Evolutionary conservation across 2,329 filamentous ascomycete species (phyloP), one percentile per base, ranked within the genome.

Genomic region (Xylaria sp.): DNA sequence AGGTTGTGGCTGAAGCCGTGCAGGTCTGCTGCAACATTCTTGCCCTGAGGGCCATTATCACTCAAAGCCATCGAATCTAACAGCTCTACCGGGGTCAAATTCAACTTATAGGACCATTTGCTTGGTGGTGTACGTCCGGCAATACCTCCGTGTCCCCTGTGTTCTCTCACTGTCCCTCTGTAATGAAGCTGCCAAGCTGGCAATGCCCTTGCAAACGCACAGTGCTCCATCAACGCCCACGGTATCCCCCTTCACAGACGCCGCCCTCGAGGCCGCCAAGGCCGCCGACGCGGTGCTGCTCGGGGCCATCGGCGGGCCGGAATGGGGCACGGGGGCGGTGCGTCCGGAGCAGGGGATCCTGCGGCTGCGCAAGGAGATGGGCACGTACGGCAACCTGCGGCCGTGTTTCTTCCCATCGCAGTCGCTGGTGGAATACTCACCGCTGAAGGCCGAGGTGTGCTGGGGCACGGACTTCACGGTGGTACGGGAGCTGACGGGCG

Each of bases 331-430:
- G 31, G 92, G 91, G 68, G 80, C 87, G 60, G 90, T 97, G 66
- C 91, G 93, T 44, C 94, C 94, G 1, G 94, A 98, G 77, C 92
- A 97, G 80, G 94, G 94, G 64, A 88, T 98, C 71, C 89, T 98
- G 64, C 86, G 83, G 69, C 90, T 98, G 55, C 92, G 94, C 80
- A 97, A 96, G 80, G 91, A 97, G 79, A 91, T 98, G 84, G 85
- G 86, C 73, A 92, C 94, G 58, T 98, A 96, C 79, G 94, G 93
- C 70, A 98, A 98, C 85, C 88, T 98, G 60, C 90, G 94, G 5
- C 94, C 93, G 9, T 98, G 94, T 85, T 96, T 91, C 85, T 98
- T 99, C 81, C 92, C 92, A 52, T 93, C 93, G 1, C 91, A 94
- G 54, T 85, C 87, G 27, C 89, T 97, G 51, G 88, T 97, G 72